phyloP scores from a whole-genome alignment of 108 stramenopile genomes.

The Cylindrotheca closterium region DNA sequence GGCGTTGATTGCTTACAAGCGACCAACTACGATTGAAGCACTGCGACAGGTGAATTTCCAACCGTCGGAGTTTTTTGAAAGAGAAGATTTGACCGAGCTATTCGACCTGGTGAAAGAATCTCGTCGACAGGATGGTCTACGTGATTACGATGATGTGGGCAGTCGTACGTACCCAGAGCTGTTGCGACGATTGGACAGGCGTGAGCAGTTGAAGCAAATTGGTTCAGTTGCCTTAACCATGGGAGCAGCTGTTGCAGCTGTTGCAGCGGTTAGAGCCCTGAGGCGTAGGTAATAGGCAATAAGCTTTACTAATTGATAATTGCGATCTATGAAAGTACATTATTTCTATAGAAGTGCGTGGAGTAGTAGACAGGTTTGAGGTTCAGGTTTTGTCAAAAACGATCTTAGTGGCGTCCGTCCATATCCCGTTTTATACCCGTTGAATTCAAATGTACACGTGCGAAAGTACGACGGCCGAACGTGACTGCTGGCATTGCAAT shows the following conservation, averaged over 20 bases:
- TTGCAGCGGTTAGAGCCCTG: neutral
- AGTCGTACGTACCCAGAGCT: slow-evolving; percentile 3
- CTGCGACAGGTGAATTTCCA: slow-evolving; percentile 11
- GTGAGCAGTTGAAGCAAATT: neutral
- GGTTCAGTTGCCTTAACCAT: neutral
- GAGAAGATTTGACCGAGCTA: neutral
- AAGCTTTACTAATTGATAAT: too few relatives aligned
- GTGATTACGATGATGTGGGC: slow-evolving; percentile 2
- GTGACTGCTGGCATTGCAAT: neutral
- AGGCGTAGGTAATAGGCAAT: too few relatives aligned
- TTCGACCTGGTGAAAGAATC: slow-evolving; percentile 21
- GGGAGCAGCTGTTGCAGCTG: neutral
- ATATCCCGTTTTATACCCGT: neutral
- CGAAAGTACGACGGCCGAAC: neutral
- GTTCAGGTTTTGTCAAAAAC: too few relatives aligned
- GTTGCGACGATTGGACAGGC: neutral
- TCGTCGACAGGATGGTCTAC: slow-evolving; percentile 12
- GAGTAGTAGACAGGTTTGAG: too few relatives aligned
- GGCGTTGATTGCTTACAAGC: slow-evolving; percentile 46
- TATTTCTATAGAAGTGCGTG: too few relatives aligned
- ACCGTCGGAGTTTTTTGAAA: slow-evolving; percentile 14
- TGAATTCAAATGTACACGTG: neutral
- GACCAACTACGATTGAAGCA: slow-evolving; percentile 30
- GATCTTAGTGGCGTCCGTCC: neutral
- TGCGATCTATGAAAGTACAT: too few relatives aligned